Percentiles rank a stretch among this genome's conserved stretches.
Conservation (phyloP, 139 green algal species). For the Nannochloris sp. region DNA sequence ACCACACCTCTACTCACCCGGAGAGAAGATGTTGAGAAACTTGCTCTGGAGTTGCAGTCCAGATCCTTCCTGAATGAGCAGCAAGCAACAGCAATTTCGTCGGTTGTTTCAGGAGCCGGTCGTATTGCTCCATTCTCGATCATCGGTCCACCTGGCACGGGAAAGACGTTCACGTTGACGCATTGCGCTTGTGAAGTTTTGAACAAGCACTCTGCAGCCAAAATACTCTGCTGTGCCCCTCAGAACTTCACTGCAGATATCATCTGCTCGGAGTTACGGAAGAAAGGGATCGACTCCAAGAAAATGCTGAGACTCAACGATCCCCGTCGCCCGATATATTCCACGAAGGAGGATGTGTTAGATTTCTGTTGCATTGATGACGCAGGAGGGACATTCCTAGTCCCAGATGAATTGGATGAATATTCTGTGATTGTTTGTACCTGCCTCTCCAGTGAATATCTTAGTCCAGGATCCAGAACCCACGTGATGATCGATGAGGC, state of each 20-base stretch:
- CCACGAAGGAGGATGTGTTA: constrained; percentile 37
- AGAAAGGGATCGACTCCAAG: constrained; percentile 5
- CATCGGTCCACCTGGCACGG: constrained; percentile 57
- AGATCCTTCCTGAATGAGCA: constrained; percentile 39
- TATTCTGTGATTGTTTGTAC: constrained; percentile 32
- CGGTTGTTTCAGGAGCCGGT: constrained; percentile 32
- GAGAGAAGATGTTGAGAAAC: neutral
- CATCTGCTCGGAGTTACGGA: constrained; percentile 31
- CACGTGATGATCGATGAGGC: constrained; percentile 64
- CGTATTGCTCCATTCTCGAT: constrained; percentile 35
- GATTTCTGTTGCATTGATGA: constrained; percentile 19
- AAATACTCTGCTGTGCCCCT: constrained; percentile 40
- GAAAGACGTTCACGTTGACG: constrained; percentile 68
- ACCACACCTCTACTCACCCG: no score
- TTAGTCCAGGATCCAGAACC: constrained; percentile 26
- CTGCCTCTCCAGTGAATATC: constrained; percentile 24
- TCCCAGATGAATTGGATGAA: constrained; percentile 12
- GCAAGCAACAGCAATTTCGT: constrained; percentile 44
- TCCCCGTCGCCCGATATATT: constrained; percentile 23
- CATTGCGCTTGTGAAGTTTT: constrained; percentile 41
- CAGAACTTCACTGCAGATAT: constrained; percentile 46
- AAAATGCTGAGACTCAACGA: constrained; percentile 47
- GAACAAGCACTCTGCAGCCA: constrained; percentile 6
- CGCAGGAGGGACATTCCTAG: constrained; percentile 11
- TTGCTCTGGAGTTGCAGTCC: neutral